Base-by-base conservation (phyloP, 1,139 yeast genomes). In the Nakaseomyces kungkrabaensis region DNA sequence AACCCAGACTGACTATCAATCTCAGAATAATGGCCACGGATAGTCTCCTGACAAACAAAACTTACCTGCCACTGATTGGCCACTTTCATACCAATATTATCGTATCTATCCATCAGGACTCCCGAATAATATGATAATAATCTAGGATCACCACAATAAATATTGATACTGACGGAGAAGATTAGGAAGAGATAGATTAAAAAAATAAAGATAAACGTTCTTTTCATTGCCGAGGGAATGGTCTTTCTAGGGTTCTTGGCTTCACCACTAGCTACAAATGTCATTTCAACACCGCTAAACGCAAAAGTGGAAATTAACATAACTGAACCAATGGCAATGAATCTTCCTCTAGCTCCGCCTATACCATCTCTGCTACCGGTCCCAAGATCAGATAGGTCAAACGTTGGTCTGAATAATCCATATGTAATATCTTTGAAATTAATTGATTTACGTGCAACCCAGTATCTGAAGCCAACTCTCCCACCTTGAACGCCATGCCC, bases 181-280 rank as follows among this genome's bases (percentile, higher is more conserved):
- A 84, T 75, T 1, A 87, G 78, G 43, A 85, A 64, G 52, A 85
- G 68, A 65, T 85, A 86, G 57, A 86, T 79, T 0, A 82, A 63
- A 25, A 82, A 60, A 41, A 87, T 77, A 58, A 92, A 73, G 77
- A 82, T 79, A 56, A 83, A 83, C 5, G 86, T 85, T 55, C 82
- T 73, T 56, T 73, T 79, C 4, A 92, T 84, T 0, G 95, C 94
- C 9, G 81, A 76, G 1, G 95, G 94, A 37, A 86, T 72, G 0
- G 92, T 79, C 51, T 76, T 77, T 52, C 95, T 73, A 0, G 96
- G 95, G 58, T 85, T 82, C 51, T 82, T 72, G 4, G 92, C 87
- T 65, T 88, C 95, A 57, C 92, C 88, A n/a, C 92, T 90, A 1
- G 94, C 89, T 51, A 86, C 78, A 57, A 85, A 82, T 27, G 86